phyloP scores from a whole-genome alignment of 306 rosid species.

The Rosa persica region DNA sequence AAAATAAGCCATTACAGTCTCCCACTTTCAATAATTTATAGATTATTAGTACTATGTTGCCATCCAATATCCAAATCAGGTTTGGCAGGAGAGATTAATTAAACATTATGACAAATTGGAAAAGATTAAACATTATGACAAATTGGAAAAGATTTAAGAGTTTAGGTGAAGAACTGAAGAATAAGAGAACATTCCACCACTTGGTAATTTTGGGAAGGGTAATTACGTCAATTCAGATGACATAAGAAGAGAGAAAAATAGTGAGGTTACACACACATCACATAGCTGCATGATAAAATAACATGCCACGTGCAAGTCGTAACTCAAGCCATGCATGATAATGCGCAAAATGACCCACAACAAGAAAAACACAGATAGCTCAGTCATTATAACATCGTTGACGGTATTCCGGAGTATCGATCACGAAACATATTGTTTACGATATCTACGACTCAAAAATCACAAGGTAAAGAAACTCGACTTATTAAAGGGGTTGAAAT shows the following conservation, averaged over 20 bases:
- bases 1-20: not conserved
- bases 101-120: not conserved
- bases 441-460: not conserved
- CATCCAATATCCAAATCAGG: not conserved
- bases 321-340: conserved; percentile 16
- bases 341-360: conserved; percentile 9
- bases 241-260: not conserved
- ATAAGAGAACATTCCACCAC: not conserved
- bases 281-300: not conserved
- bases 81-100: too few species aligned
- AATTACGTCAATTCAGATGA: too few species aligned
- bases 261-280: not conserved
- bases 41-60: not conserved
- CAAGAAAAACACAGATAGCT: too few species aligned
- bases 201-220: not conserved
- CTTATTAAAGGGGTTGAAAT: not conserved
- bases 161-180: not conserved
- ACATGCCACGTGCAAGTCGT: conserved; percentile 37
- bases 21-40: conserved; percentile 32
- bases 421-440: not conserved
- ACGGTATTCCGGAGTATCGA: not conserved
- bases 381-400: too few species aligned
- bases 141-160: not conserved
- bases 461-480: not conserved
- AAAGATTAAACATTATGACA: not conserved